Evolutionary conservation across 2,329 filamentous ascomycete genomes (phyloP).

Genomic region (Aspergillus hiratsukae): DNA sequence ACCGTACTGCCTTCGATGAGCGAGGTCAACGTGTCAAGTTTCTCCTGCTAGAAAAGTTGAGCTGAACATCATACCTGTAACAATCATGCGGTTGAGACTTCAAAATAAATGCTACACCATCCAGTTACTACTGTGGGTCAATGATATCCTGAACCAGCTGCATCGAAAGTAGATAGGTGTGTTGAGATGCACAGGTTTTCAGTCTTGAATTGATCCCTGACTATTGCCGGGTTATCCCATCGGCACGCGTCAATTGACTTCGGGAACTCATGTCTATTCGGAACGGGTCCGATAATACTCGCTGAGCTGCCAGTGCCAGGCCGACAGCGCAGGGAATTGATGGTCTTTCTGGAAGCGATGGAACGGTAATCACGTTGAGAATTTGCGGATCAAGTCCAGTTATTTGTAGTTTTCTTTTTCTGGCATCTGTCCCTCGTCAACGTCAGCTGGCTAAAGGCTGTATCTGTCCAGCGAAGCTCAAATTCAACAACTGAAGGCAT

Average conservation of each 20-base stretch:
- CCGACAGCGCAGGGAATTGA: no score
- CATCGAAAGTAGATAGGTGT: not conserved
- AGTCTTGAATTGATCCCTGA: no score
- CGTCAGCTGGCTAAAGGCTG: no score
- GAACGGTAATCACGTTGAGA: no score
- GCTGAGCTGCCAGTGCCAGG: no score
- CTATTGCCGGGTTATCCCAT: not conserved
- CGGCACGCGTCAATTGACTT: not conserved
- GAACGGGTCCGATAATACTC: slow-evolving; percentile 11
- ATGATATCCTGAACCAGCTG: not conserved
- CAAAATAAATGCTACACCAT: not conserved
- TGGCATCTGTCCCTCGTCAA: no score
- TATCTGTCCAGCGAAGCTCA: no score
- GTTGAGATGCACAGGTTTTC: not conserved
- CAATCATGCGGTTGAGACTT: not conserved
- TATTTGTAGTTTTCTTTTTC: no score
- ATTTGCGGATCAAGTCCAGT: no score
- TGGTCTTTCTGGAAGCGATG: no score
- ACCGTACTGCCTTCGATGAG: not conserved
- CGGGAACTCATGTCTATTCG: not conserved
- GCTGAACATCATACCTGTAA: not conserved
- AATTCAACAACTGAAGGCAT: no score
- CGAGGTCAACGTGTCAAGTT: not conserved
- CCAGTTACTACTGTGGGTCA: not conserved
- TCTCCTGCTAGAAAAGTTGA: not conserved